Evolutionary conservation across 345 rosid genomes (phyloP).

Genomic region (Aurinia saxatilis): DNA sequence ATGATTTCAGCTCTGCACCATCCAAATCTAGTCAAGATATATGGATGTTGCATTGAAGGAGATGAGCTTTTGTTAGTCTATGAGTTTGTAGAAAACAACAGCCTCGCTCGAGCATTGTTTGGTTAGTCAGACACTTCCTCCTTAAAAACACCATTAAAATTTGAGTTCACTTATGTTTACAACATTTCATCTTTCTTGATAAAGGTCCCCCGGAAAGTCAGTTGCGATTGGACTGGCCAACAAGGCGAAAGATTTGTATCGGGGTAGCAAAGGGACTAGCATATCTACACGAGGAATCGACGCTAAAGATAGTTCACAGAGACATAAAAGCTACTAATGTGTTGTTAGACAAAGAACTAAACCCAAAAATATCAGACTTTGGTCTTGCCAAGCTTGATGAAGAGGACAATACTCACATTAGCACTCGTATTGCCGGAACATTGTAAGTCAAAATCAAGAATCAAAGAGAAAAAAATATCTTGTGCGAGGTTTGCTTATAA

Average conservation of each 20-base stretch:
- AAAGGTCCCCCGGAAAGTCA: slow-evolving; percentile 27
- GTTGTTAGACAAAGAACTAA: slow-evolving; percentile 27
- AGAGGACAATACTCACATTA: slow-evolving; percentile 38
- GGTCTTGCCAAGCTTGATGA: slow-evolving; percentile 38
- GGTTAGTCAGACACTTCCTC: slow-evolving; percentile 15
- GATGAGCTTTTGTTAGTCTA: slow-evolving; percentile 42
- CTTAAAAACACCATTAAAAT: not conserved
- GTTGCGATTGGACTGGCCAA: slow-evolving; percentile 35
- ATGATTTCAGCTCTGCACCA: slow-evolving; percentile 50
- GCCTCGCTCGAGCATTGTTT: slow-evolving; percentile 41
- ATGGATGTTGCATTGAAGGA: slow-evolving; percentile 45
- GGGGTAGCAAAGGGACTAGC: slow-evolving; percentile 39
- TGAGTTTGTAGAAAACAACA: slow-evolving; percentile 46
- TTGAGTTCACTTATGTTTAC: not conserved
- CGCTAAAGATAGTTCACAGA: slow-evolving; percentile 35
- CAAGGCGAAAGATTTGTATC: slow-evolving; percentile 29
- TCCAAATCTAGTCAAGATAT: slow-evolving; percentile 38
- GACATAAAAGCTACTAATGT: slow-evolving; percentile 42
- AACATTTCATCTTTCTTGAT: not conserved
- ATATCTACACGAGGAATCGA: slow-evolving; percentile 37
- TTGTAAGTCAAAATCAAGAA: slow-evolving; percentile 12
- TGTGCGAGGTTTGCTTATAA: not conserved
- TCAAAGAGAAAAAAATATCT: not conserved
- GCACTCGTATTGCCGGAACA: slow-evolving; percentile 41
- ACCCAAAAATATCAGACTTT: slow-evolving; percentile 36